Evolutionary conservation across 2,329 filamentous ascomycete genomes (phyloP).

Genomic region (Fusarium neocosmosporiellum): DNA sequence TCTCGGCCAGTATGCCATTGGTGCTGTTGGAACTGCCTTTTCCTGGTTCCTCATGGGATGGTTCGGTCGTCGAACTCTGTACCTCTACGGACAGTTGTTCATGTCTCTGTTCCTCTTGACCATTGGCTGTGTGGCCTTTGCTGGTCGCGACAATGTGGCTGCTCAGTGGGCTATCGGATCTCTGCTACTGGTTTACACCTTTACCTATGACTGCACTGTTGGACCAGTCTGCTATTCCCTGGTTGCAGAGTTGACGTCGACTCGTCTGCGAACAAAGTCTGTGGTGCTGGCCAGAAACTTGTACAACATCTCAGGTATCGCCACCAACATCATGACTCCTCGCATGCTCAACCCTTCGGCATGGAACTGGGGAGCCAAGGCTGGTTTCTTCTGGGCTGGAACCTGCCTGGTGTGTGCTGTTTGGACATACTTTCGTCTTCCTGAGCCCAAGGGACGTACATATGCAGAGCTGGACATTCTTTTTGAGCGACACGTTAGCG

Average conservation of each 20-base stretch:
- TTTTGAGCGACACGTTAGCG: constrained; percentile 59
- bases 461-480: constrained; percentile 67
- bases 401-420: constrained; percentile 57
- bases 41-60: constrained; percentile 59
- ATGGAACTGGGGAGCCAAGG: constrained; percentile 61
- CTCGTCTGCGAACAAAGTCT: constrained; percentile 59
- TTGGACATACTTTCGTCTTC: constrained; percentile 65
- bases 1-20: constrained; percentile 57
- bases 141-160: constrained; percentile 56
- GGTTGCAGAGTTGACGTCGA: constrained; percentile 66
- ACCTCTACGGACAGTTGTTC: constrained; percentile 60
- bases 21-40: constrained; percentile 56
- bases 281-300: constrained; percentile 58
- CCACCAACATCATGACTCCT: constrained; percentile 59
- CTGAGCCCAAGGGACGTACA: constrained; percentile 65
- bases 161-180: constrained; percentile 62
- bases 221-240: constrained; percentile 82
- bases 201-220: constrained; percentile 54
- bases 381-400: constrained; percentile 58
- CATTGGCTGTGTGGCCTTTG: constrained; percentile 67
- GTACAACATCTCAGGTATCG: constrained; percentile 62
- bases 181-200: constrained; percentile 57
- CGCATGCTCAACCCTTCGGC: constrained; percentile 60
- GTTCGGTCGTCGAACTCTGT: constrained; percentile 59
- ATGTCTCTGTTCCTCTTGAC: constrained; percentile 56